phyloP scores from a whole-genome alignment of 1,284 basidiomycete genomes.

The Leucoagaricus sp. region DNA sequence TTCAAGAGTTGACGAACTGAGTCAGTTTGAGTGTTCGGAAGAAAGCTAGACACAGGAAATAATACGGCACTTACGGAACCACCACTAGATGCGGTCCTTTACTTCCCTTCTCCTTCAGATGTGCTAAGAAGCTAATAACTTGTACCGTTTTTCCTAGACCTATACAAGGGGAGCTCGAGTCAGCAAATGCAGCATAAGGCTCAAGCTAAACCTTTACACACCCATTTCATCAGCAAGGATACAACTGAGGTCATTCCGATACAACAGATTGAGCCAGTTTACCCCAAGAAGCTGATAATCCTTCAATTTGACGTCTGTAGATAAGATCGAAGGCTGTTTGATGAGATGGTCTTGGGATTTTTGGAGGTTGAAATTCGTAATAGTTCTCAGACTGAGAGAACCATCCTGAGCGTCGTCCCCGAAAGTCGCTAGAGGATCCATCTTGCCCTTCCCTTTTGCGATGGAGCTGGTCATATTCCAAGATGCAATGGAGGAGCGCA shows the following conservation, averaged over 20 bases:
- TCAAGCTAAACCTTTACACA: constrained; percentile 39
- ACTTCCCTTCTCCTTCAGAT: constrained; percentile 78
- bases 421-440: constrained; percentile 23
- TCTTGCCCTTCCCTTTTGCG: constrained; percentile 41
- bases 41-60: constrained; percentile 29
- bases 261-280: constrained; percentile 94
- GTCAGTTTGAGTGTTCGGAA: constrained; percentile 17
- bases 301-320: constrained; percentile 79
- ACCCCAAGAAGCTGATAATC: constrained; percentile 98
- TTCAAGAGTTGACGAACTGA: constrained; percentile 91
- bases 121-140: constrained; percentile 95
- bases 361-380: constrained; percentile 44
- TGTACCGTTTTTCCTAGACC: constrained; percentile 98
- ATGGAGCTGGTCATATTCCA: constrained; percentile 58
- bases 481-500: constrained; percentile 70
- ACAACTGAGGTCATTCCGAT: constrained; percentile 81
- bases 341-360: constrained; percentile 68
- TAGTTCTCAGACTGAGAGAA: constrained; percentile 55
- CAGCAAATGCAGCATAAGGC: too few relatives aligned
- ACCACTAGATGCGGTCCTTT: constrained; percentile 92
- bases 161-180: constrained; percentile 36
- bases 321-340: constrained; percentile 74
- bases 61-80: constrained; percentile 76
- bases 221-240: constrained; percentile 99
- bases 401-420: constrained; percentile 56